phyloP scores from a whole-genome alignment of 2,329 filamentous ascomycete species.

The Colletotrichum plurivorum region DNA sequence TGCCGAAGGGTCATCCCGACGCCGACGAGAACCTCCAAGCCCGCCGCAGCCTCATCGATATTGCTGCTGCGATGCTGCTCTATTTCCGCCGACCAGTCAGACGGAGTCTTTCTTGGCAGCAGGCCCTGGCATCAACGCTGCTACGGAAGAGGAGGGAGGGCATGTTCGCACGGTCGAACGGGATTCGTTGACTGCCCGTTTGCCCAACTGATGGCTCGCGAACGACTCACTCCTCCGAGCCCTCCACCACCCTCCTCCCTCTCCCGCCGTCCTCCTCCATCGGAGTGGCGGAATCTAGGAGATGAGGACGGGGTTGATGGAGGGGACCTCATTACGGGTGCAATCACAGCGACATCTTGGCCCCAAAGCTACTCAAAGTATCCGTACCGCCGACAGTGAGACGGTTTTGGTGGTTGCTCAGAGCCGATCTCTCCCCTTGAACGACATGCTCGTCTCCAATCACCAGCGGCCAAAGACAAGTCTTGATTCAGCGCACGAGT shows the following conservation, averaged over 20 bases:
- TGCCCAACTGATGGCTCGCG: not conserved
- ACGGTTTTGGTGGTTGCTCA: not conserved
- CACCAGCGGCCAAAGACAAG: conserved; percentile 6
- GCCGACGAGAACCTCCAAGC: not conserved
- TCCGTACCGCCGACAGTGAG: conserved; percentile 11
- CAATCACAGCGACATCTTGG: conserved; percentile 22
- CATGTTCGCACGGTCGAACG: not conserved
- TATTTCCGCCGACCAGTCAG: not conserved
- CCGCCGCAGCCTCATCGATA: conserved; percentile 5
- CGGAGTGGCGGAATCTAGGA: conserved; percentile 35
- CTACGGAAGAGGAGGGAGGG: not conserved
- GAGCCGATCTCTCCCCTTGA: not conserved
- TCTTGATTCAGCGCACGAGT: not conserved
- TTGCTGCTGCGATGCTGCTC: conserved; percentile 7
- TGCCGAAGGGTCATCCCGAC: conserved; percentile 18
- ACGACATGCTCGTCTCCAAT: not conserved
- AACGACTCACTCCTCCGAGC: conserved; percentile 7
- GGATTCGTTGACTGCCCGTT: not conserved
- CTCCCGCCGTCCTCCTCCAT: conserved; percentile 26
- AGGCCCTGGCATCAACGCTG: no score
- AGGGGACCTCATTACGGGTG: conserved; percentile 24
- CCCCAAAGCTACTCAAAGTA: conserved; percentile 3
- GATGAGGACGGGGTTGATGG: conserved; percentile 21
- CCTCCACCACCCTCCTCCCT: conserved; percentile 23
- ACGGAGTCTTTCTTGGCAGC: not conserved